These are phyloP conservation scores for Coniochaeta ligniaria DNA, from an alignment of 2,329 filamentous ascomycete genomes.

Conservation along the genomic window DNA sequence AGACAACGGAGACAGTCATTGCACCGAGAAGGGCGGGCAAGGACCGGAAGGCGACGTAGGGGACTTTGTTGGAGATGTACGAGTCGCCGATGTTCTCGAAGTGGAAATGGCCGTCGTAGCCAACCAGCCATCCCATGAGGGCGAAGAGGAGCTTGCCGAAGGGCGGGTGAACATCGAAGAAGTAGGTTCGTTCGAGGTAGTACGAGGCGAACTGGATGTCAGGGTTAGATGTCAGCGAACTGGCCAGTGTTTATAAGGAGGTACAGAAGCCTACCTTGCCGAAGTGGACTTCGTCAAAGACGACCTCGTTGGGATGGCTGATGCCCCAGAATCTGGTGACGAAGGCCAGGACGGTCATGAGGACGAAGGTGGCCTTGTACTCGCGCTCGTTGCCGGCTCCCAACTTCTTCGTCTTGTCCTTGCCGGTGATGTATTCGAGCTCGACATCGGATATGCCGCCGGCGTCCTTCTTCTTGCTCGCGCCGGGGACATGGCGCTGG, in stretches of 20 bases:
- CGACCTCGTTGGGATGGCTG: constrained; percentile 89
- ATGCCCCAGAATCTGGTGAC: constrained; percentile 94
- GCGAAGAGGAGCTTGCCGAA: constrained; percentile 98
- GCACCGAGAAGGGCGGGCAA: constrained; percentile 89
- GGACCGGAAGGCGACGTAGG: constrained; percentile 91
- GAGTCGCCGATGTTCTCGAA: constrained; percentile 99
- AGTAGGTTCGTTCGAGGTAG: constrained; percentile 95
- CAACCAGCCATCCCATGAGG: constrained; percentile 93
- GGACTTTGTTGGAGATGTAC: constrained; percentile 93
- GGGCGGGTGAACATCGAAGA: constrained; percentile 98
- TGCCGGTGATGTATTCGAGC: constrained; percentile 22
- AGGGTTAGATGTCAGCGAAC: constrained; percentile 8
- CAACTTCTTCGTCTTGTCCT: constrained; percentile 35
- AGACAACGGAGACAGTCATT: constrained; percentile 87
- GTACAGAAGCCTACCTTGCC: constrained; percentile 67
- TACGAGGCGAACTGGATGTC: constrained; percentile 59
- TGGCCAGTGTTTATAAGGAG: background rate
- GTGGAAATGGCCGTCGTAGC: constrained; percentile 93
- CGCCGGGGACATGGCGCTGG: constrained; percentile 46
- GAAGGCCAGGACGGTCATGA: constrained; percentile 82
- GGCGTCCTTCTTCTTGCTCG: constrained; percentile 39
- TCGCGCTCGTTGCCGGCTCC: constrained; percentile 57
- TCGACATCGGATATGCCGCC: constrained; percentile 34
- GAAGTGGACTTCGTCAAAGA: constrained; percentile 99
- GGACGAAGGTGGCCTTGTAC: constrained; percentile 68